Base-by-base conservation (phyloP, 139 green algal species). In the Desmodesmus armatus region DNA sequence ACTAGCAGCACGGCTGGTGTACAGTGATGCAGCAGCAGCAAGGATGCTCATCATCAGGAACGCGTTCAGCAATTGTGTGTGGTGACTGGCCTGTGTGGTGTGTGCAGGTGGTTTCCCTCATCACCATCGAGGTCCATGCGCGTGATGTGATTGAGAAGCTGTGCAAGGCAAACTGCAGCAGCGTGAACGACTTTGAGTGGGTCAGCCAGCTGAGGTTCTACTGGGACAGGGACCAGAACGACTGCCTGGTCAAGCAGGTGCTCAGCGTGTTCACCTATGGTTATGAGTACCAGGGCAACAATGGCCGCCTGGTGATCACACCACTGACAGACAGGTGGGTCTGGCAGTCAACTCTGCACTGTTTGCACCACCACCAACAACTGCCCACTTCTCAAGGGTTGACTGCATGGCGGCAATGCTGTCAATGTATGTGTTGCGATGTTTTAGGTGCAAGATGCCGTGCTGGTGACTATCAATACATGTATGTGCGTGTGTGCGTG, bases 271-370 rank as follows among this genome's bases (percentile, higher is more conserved):
- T 76, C 70, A 82, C 40, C 35, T 98, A 98, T 88, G 88, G 88
- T 23, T 96, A 98, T 85, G 96, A 98, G 91, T 98, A 97, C 90
- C 95, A 98, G 55, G 96, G 96, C 86, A 98, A 98, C 89, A 95
- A 92, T 74, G 96, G 96, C 47, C 97, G 96, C 87, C 92, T 98
- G 39, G 97, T 96, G 87, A 98, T 98, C 88, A 98, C 96, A 17
- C 96, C 96, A 3, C 91, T 98, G 40, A 98, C 96, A 37, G 96
- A 98, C 86, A 93, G 96, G 66, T 85, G 47, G 5, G 44, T 0
- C 41, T 43, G 33, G 35, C 33, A 23, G n/a, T n/a, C n/a, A n/a
- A n/a, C n/a, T n/a, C n/a, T n/a, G n/a, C n/a, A n/a, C n/a, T n/a
- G n/a, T n/a, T n/a, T n/a, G n/a, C n/a, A n/a, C n/a, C n/a, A n/a